Evolutionary conservation across 441 rosid species (phyloP).

Genomic region (Erodium texanum): DNA sequence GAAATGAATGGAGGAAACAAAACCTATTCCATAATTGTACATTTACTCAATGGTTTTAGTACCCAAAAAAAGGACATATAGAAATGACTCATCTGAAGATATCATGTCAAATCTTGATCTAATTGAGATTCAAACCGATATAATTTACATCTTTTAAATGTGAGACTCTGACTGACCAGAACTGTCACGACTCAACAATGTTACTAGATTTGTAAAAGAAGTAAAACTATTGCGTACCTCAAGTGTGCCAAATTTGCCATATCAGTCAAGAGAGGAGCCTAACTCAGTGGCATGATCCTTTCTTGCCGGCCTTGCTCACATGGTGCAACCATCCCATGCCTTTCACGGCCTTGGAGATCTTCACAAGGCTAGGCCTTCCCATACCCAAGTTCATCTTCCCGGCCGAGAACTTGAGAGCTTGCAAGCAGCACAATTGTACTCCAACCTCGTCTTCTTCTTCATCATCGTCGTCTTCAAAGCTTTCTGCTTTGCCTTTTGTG

Average conservation of each 20-base stretch:
- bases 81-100: too few relatives aligned
- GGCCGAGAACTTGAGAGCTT: constrained; percentile 76
- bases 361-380: constrained; percentile 65
- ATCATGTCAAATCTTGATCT: too few relatives aligned
- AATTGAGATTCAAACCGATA: too few relatives aligned
- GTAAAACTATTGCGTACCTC: neutral
- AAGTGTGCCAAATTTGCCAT: constrained; percentile 9
- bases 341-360: constrained; percentile 56
- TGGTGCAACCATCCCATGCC: constrained; percentile 65
- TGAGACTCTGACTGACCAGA: neutral
- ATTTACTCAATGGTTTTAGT: neutral
- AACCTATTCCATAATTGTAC: neutral
- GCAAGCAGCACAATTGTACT: constrained; percentile 68
- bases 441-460: constrained; percentile 39
- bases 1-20: neutral
- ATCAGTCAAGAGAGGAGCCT: neutral
- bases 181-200: neutral
- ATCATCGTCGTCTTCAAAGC: constrained; percentile 36
- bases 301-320: constrained; percentile 41
- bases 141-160: too few relatives aligned
- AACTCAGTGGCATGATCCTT: constrained; percentile 18
- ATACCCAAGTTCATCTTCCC: constrained; percentile 85
- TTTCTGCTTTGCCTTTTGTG: constrained; percentile 20
- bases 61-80: too few relatives aligned
- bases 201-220: too few relatives aligned